Evolutionary conservation across 2,329 filamentous ascomycete genomes (phyloP).

Genomic region (Lasiodiplodia sp.): DNA sequence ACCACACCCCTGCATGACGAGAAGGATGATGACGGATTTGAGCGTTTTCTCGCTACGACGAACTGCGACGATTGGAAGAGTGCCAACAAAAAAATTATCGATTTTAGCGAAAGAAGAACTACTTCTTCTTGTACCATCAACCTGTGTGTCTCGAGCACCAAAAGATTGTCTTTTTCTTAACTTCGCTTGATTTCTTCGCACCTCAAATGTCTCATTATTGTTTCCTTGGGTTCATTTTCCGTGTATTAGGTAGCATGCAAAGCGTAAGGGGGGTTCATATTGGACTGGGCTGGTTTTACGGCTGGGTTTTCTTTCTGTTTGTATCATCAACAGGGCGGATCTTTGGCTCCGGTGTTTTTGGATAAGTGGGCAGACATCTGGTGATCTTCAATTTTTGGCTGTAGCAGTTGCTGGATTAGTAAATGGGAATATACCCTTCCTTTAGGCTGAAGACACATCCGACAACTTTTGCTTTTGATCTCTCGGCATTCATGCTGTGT

Average conservation of each 20-base stretch:
- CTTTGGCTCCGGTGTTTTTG: background rate
- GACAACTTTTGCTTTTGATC: background rate
- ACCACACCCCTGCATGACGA: slow-evolving; percentile 11
- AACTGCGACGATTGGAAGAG: slow-evolving; percentile 17
- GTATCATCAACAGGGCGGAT: slow-evolving; percentile 2
- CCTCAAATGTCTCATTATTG: background rate
- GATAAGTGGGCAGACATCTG: background rate
- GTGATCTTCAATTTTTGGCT: background rate
- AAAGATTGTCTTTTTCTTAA: slow-evolving; percentile 6
- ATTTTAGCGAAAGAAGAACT: background rate
- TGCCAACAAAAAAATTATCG: slow-evolving; percentile 14
- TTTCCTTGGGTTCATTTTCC: background rate
- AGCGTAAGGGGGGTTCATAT: background rate
- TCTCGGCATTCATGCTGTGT: background rate
- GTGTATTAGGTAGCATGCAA: background rate
- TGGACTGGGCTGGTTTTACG: background rate
- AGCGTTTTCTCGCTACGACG: slow-evolving; percentile 17
- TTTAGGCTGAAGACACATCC: background rate
- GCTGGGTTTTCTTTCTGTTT: background rate
- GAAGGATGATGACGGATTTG: slow-evolving; percentile 16
- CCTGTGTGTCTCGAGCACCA: background rate
- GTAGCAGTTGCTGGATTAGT: background rate
- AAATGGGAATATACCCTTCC: slow-evolving; percentile 3
- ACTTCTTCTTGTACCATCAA: background rate
- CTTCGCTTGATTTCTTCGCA: background rate